Evolutionary conservation across 1,284 basidiomycete species (phyloP).

Genomic region (Pyrrhoderma lamaoense): DNA sequence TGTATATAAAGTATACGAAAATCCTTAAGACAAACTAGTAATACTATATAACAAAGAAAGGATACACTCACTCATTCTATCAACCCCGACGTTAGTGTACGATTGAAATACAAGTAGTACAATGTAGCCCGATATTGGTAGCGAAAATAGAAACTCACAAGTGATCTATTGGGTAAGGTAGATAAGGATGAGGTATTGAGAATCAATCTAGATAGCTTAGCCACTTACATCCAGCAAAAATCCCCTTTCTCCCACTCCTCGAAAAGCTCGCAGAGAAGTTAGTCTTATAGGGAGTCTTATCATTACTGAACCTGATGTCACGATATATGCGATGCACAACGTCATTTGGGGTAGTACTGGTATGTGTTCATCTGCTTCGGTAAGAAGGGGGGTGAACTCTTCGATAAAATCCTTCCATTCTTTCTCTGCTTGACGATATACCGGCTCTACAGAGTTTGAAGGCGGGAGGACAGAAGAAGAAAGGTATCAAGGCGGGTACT

Average conservation of each 20-base stretch:
- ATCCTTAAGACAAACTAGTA: too few relatives aligned
- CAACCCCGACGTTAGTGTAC: too few relatives aligned
- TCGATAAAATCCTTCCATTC: slow-evolving; percentile 86
- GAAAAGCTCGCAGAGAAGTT: slow-evolving; percentile 74
- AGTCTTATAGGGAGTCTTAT: slow-evolving; percentile 90
- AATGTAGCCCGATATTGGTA: too few relatives aligned
- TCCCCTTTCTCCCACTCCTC: slow-evolving; percentile 71
- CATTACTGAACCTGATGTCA: slow-evolving; percentile 85
- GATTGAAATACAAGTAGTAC: too few relatives aligned
- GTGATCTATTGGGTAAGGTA: slow-evolving; percentile 34
- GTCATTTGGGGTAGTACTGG: slow-evolving; percentile 84
- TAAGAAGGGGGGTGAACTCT: slow-evolving; percentile 55
- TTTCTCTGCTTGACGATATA: slow-evolving; percentile 75
- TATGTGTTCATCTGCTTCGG: slow-evolving; percentile 71
- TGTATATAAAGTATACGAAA: too few relatives aligned
- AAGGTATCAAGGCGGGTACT: too few relatives aligned
- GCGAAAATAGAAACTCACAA: too few relatives aligned
- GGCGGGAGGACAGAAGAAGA: too few relatives aligned
- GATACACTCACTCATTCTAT: too few relatives aligned
- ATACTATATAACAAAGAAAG: too few relatives aligned
- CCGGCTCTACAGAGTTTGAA: slow-evolving; percentile 62
- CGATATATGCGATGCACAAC: slow-evolving; percentile 80
- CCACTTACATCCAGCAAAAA: slow-evolving; percentile 66
- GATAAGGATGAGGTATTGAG: too few relatives aligned
- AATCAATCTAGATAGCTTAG: not conserved